These are phyloP conservation scores for Sphagnum magellanicum DNA, from an alignment of 228 moss, liverwort and hornwort genomes.

Conservation along the genomic window DNA sequence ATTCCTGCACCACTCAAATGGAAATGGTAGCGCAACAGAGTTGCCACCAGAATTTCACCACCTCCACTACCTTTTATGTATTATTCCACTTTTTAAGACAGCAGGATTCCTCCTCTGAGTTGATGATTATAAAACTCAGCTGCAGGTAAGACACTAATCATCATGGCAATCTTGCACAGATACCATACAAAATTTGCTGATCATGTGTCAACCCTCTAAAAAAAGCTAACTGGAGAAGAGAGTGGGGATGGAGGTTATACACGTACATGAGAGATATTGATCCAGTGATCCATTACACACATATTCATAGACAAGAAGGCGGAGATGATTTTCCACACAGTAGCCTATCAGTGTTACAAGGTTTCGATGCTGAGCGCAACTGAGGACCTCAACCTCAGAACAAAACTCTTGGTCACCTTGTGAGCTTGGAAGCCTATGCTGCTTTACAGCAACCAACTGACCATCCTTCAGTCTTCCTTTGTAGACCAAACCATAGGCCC, in stretches of 20 bases:
- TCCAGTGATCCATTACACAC: conserved; percentile 81
- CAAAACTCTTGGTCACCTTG: conserved; percentile 76
- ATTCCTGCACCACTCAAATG: too few relatives aligned
- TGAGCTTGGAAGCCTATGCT: conserved; percentile 75
- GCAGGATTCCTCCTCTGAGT: too few relatives aligned
- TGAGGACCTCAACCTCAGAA: conserved; percentile 76
- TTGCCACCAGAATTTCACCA: too few relatives aligned
- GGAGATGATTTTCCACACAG: conserved; percentile 52
- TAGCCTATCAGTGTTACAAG: conserved; percentile 77
- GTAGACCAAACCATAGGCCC: conserved; percentile 76
- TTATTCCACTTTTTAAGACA: too few relatives aligned
- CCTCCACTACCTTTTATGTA: too few relatives aligned
- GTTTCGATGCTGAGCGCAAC: conserved; percentile 87
- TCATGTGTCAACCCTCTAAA: background rate
- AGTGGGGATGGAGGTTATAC: background rate
- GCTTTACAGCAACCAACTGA: conserved; percentile 78
- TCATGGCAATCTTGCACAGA: too few relatives aligned
- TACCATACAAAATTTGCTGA: too few relatives aligned
- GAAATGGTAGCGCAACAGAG: too few relatives aligned
- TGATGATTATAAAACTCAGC: too few relatives aligned
- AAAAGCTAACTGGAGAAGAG: background rate
- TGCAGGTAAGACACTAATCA: too few relatives aligned
- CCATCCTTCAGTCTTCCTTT: conserved; percentile 55
- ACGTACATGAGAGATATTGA: conserved; percentile 64
- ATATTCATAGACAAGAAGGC: conserved; percentile 77